Base-by-base conservation (phyloP, 2,329 filamentous ascomycete genomes). In the Coniella lustricola region DNA sequence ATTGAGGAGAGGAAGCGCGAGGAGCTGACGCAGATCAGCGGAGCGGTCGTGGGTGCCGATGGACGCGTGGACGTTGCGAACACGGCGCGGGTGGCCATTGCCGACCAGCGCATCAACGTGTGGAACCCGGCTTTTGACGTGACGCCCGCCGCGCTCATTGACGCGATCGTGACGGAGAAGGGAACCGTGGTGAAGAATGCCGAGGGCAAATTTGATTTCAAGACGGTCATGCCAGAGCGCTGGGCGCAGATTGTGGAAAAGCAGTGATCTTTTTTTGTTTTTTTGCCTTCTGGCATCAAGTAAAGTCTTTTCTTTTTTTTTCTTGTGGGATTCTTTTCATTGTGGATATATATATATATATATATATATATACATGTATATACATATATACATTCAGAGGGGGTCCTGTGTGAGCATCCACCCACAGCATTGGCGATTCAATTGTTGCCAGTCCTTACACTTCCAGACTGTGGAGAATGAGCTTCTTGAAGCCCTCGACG, bases 41-140 rank as follows among this genome's bases (percentile, higher is more conserved):
- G 91, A 2, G 87, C 88, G 1, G 73, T 85, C 13, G 79, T 87
- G 14, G 70, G 74, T 34, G 66, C 77, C 2, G 79, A 84, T 34
- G 82, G 82, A 1, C 76, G 69, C 4, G 71, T 91, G 0, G 80
- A 89, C 56, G 67, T 81, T 18, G 73, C 67, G 41, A 72, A 73
- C 44, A 81, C 82, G 16, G 84, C 84, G 49, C 81, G 84, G 12
- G 80, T 97, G 29, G 88, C 86, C 36, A 91, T 88, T 44, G 91
- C 91, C 0, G 77, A 84, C 55, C 78, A 82, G 61, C 81, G 81
- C 2, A 90, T 97, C 54, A 73, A 78, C 35, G 90, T 97, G 8
- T 98, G 93, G 90, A 98, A 98, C 64, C 93, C 93, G 29, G 87
- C 90, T 0, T 98, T 98, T 63, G 93, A 98, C 62, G 87, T 98